Percentiles rank a stretch among this genome's conserved stretches.
These are phyloP conservation scores for Wickerhamiella sorbophila DNA, from an alignment of 805 yeast species.

Conservation along the genomic window DNA sequence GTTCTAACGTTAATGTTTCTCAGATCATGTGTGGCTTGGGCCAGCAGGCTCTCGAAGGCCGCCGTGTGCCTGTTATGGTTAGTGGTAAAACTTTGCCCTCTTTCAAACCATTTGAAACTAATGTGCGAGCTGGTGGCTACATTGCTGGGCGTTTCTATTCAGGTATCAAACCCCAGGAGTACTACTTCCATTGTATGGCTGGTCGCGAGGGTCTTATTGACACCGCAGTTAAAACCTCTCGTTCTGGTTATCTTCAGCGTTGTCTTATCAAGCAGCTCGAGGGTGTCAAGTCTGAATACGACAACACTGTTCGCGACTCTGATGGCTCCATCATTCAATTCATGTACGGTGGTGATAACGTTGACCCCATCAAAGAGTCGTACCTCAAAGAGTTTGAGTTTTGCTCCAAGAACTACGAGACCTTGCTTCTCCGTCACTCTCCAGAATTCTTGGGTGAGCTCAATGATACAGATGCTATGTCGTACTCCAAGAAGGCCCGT, in stretches of 20 bases:
- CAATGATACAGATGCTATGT: slow-evolving; percentile 70
- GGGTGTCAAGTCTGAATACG: slow-evolving; percentile 90
- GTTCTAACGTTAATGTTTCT: slow-evolving; percentile 94
- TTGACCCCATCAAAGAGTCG: slow-evolving; percentile 88
- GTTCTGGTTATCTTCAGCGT: slow-evolving; percentile 96
- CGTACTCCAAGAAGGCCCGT: slow-evolving; percentile 67
- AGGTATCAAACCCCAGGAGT: slow-evolving; percentile 96
- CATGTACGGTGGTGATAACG: slow-evolving; percentile 93
- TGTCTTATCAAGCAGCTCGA: slow-evolving; percentile 95
- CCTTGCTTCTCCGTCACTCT: slow-evolving; percentile 71
- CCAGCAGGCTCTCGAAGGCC: slow-evolving; percentile 97
- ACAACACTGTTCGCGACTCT: slow-evolving; percentile 87
- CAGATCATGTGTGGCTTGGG: slow-evolving; percentile 99
- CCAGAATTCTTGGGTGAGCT: slow-evolving; percentile 60
- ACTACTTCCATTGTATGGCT: slow-evolving; percentile 99
- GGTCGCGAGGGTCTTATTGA: slow-evolving; percentile 99
- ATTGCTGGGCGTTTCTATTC: slow-evolving; percentile 94
- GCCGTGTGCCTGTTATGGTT: slow-evolving; percentile 98
- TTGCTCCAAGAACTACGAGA: slow-evolving; percentile 82
- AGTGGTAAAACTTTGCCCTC: slow-evolving; percentile 95
- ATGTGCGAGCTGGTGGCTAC: slow-evolving; percentile 97
- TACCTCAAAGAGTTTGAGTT: slow-evolving; percentile 87
- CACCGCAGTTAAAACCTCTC: slow-evolving; percentile 98
- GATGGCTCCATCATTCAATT: slow-evolving; percentile 91
- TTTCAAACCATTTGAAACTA: slow-evolving; percentile 91